Base-by-base conservation (phyloP, 2,329 filamentous ascomycete species). In the Colletotrichum sp. region DNA sequence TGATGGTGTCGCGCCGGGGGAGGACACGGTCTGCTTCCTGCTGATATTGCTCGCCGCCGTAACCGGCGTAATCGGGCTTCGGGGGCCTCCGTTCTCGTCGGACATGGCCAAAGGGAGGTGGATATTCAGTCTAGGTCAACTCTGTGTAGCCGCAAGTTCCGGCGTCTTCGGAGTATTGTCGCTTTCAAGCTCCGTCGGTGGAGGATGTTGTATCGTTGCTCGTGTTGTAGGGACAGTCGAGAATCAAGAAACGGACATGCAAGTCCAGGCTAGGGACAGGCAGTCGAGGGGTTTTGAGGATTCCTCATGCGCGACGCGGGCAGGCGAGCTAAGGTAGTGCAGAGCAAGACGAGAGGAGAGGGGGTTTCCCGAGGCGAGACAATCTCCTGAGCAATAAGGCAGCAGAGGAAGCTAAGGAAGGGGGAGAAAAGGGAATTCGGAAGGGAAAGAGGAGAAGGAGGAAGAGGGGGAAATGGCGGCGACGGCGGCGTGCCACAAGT, bases 1-100 rank as follows among this genome's bases (percentile, higher is more conserved):
- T 30, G 72, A 72, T 68, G 75, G 57, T 32, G 74, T 70, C 43
- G 71, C 66, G 4, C 60, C 74, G 7, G 73, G 73, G 14, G 73
- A 75, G 26, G 73, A 75, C 9, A 75, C 21, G n/a, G 73, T 75
- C 57, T 75, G 73, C 69, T 75, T 75, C 55, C 73, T 75, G 60
- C 73, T 75, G 5, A 68, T 73, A 14, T 75, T 75, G 57, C 73
- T 75, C 26, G 69, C 64, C 63, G 73, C 59, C 57, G 73, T 73
- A 26, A 68, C 48, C 59, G 71, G 74, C 59, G 74, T 69, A 48
- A 30, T 75, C 59, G 74, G 74, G 52, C 71, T 76, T 52, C 74
- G 74, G 6, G 74, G 55, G 26, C 60, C 36, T 18, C 36, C 59
- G 43, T 76, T 76, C 65, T 76, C 74, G 71, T 76, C 74, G 34